These are phyloP conservation scores for Huntiella bhutanensis DNA, from an alignment of 2,329 filamentous ascomycete genomes.

Conservation along the genomic window DNA sequence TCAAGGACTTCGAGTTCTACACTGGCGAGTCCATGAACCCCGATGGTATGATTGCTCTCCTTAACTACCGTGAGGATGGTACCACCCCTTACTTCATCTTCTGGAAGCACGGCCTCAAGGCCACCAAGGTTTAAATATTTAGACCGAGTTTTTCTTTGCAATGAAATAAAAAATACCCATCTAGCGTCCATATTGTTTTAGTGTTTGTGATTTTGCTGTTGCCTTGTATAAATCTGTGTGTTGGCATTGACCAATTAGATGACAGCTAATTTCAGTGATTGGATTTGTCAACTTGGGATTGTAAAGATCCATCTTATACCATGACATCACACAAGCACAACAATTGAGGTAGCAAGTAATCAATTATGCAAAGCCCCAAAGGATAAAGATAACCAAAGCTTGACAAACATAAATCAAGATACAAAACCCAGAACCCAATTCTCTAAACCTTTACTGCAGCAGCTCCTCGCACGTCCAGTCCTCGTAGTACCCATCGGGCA, in stretches of 20 bases:
- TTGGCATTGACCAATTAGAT: too few relatives aligned
- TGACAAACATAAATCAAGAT: too few relatives aligned
- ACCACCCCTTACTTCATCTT: conserved; percentile 71
- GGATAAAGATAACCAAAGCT: too few relatives aligned
- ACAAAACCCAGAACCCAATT: too few relatives aligned
- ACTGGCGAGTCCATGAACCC: conserved; percentile 83
- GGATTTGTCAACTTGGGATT: background rate
- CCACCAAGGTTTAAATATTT: conserved; percentile 68
- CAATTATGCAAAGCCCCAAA: too few relatives aligned
- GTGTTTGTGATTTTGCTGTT: too few relatives aligned
- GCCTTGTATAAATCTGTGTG: too few relatives aligned
- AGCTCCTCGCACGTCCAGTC: conserved; percentile 98
- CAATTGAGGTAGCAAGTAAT: background rate
- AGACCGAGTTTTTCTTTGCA: background rate
- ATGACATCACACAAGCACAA: background rate
- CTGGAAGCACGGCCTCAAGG: conserved; percentile 86
- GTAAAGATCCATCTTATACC: background rate
- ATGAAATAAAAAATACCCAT: background rate
- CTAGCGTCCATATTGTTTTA: background rate
- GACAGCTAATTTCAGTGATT: background rate
- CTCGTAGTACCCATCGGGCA: conserved; percentile 96
- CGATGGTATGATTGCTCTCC: conserved; percentile 82
- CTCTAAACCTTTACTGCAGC: conserved; percentile 30
- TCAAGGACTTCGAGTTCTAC: conserved; percentile 93
- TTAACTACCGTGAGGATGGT: conserved; percentile 97